These are phyloP conservation scores for Earliella scabrosa DNA, from an alignment of 1,284 basidiomycete genomes.

Conservation along the genomic window DNA sequence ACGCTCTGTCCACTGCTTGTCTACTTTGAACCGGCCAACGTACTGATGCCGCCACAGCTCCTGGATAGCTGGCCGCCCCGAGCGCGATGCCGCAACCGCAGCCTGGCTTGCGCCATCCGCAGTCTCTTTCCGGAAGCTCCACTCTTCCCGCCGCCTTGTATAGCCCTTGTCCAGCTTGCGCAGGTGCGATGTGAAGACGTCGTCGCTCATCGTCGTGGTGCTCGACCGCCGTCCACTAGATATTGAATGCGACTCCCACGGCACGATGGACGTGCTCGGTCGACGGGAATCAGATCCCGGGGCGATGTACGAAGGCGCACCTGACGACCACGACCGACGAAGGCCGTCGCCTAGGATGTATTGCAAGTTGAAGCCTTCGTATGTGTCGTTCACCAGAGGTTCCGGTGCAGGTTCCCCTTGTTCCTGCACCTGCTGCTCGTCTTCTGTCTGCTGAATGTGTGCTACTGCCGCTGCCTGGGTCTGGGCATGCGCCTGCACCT, in stretches of 20 bases:
- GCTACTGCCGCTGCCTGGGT: background rate
- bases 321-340: constrained; percentile 38
- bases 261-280: constrained; percentile 17
- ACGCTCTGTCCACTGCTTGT: constrained; percentile 53
- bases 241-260: constrained; percentile 19
- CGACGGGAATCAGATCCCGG: constrained; percentile 15
- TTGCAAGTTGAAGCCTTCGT: constrained; percentile 46
- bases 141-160: constrained; percentile 49
- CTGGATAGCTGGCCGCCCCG: constrained; percentile 46
- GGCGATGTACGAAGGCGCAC: constrained; percentile 42
- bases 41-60: constrained; percentile 73
- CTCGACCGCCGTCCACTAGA: constrained; percentile 49
- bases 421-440: background rate
- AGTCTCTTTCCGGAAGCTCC: constrained; percentile 67
- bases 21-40: constrained; percentile 68
- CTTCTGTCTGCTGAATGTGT: constrained; percentile 24
- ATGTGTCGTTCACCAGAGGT: constrained; percentile 25
- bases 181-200: constrained; percentile 61
- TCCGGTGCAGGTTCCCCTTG: constrained; percentile 5
- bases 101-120: constrained; percentile 42
- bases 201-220: constrained; percentile 50
- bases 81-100: constrained; percentile 16
- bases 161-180: constrained; percentile 53
- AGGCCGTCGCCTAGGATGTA: constrained; percentile 47
- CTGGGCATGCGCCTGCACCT: constrained; percentile 9